Evolutionary conservation across 2,329 filamentous ascomycete species (phyloP).

Genomic region (Beauveria varroae): DNA sequence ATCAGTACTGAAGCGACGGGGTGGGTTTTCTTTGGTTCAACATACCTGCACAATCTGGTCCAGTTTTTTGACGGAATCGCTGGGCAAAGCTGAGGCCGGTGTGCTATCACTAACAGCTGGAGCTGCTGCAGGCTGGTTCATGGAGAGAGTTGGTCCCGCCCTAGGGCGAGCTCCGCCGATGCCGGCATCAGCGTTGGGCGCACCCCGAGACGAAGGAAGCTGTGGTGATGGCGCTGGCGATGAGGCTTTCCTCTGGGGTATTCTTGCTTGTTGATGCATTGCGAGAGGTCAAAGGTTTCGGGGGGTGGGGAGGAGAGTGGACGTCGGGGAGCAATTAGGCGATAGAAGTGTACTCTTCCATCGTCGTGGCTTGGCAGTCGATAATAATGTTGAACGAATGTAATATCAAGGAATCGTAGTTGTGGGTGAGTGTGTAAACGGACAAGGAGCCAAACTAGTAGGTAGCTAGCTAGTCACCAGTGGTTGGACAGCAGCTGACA

Average conservation of each 20-base stretch:
- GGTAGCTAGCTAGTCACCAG: slow-evolving; percentile 1
- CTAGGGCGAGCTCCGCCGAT: slow-evolving; percentile 31
- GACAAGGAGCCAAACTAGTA: neutral
- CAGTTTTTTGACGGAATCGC: slow-evolving; percentile 68
- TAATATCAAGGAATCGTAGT: neutral
- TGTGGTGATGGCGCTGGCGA: slow-evolving; percentile 66
- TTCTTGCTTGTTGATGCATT: slow-evolving; percentile 89
- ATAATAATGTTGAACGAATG: neutral
- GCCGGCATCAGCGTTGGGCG: slow-evolving; percentile 11
- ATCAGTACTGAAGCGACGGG: neutral
- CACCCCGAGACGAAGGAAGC: slow-evolving; percentile 51
- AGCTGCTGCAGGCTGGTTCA: slow-evolving; percentile 35
- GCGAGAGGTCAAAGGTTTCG: neutral
- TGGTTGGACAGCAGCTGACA: slow-evolving; percentile 8
- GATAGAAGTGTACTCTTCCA: slow-evolving; percentile 3
- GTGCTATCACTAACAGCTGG: slow-evolving; percentile 38
- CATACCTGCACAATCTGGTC: slow-evolving; percentile 87
- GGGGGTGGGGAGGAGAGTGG: neutral
- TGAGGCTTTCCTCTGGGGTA: slow-evolving; percentile 57
- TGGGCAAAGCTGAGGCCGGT: slow-evolving; percentile 42
- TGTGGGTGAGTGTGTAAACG: neutral
- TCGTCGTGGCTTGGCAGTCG: slow-evolving; percentile 2
- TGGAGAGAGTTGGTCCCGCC: slow-evolving; percentile 35
- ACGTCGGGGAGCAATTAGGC: neutral
- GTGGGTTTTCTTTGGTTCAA: neutral